Evolutionary conservation across 129 eudicot species (phyloP).

Genomic region (Daucus carota): DNA sequence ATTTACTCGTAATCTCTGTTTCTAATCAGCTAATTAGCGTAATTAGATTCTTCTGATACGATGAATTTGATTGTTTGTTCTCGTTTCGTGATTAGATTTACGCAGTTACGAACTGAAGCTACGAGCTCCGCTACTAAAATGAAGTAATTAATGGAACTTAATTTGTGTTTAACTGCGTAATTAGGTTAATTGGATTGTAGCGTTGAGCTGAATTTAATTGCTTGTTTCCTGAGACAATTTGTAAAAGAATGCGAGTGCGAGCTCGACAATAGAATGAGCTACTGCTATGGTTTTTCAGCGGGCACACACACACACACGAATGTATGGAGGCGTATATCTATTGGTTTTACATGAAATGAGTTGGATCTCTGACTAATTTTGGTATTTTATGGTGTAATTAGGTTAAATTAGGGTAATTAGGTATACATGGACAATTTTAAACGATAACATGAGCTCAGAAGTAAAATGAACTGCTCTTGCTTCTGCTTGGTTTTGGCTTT

Average conservation of each 20-base stretch:
- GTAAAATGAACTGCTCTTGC: too few relatives aligned
- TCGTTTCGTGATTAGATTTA: neutral
- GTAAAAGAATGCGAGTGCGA: neutral
- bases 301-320: too few relatives aligned
- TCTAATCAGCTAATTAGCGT: too few relatives aligned
- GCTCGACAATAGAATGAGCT: neutral
- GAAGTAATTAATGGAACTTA: slow-evolving; percentile 19
- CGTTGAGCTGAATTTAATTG: neutral
- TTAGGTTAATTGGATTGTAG: neutral
- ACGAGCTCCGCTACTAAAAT: slow-evolving; percentile 47
- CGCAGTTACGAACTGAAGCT: neutral
- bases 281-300: too few relatives aligned
- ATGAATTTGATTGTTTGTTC: neutral
- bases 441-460: too few relatives aligned
- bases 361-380: too few relatives aligned
- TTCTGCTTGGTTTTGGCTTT: neutral
- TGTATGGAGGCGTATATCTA: too few relatives aligned
- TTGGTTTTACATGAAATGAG: too few relatives aligned
- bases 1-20: too few relatives aligned
- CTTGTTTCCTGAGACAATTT: neutral
- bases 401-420: too few relatives aligned
- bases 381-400: too few relatives aligned
- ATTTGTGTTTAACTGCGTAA: neutral
- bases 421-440: too few relatives aligned
- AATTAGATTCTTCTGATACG: neutral